phyloP scores from a whole-genome alignment of 805 yeast species.

The Vanderwaltozyma tropicalis region DNA sequence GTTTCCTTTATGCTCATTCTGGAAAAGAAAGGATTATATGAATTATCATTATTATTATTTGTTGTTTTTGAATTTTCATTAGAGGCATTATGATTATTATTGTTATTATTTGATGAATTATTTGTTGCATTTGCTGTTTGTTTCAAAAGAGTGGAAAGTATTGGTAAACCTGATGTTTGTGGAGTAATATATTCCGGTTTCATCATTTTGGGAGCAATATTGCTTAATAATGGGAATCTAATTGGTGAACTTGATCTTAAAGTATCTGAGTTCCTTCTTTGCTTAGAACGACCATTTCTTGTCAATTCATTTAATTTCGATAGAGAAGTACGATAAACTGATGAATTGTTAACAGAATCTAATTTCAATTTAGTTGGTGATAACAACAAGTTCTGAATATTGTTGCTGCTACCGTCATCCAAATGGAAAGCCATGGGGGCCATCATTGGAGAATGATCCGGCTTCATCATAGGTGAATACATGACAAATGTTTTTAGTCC shows the following conservation, averaged over 20 bases:
- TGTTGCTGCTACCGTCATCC: constrained; percentile 15
- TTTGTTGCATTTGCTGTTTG: not conserved
- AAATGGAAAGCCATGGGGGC: constrained; percentile 23
- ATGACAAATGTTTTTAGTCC: constrained; percentile 4
- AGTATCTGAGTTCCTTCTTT: constrained; percentile 16
- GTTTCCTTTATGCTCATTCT: constrained; percentile 14
- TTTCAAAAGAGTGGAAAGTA: constrained; percentile 18
- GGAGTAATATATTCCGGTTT: constrained; percentile 17
- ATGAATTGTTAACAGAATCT: constrained; percentile 7
- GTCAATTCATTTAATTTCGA: constrained; percentile 24
- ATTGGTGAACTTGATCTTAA: constrained; percentile 24
- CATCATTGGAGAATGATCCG: constrained; percentile 22
- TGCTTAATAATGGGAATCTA: constrained; percentile 10
- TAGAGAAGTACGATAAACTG: constrained; percentile 22
- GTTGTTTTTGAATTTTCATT: not conserved
- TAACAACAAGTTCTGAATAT: constrained; percentile 14
- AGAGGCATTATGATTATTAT: not conserved
- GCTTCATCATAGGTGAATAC: constrained; percentile 21
- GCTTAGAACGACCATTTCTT: constrained; percentile 12
- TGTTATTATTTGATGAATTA: not conserved
- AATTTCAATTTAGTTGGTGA: constrained; percentile 24
- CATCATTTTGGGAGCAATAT: constrained; percentile 21
- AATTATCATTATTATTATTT: not conserved
- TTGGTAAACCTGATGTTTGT: constrained; percentile 9
- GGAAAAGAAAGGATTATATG: not conserved